Percentiles rank a stretch among this genome's conserved stretches.
These are phyloP conservation scores for Starmerella riodocensis DNA, from an alignment of 805 yeast species.

Conservation along the genomic window DNA sequence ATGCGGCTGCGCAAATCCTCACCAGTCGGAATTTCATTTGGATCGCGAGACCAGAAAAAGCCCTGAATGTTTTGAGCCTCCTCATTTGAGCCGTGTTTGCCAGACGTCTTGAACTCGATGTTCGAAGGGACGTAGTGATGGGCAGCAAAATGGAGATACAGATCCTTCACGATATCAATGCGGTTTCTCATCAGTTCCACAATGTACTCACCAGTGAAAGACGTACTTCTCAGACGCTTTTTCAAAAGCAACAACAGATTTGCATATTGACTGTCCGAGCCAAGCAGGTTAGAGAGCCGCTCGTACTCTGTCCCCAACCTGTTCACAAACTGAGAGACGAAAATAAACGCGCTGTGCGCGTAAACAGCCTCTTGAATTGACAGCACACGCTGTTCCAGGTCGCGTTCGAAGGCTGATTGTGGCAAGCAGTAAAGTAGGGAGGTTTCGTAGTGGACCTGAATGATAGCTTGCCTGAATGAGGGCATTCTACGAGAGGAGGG, in stretches of 20 bases:
- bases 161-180: conserved; percentile 58
- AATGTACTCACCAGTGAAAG: conserved; percentile 77
- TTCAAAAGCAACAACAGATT: conserved; percentile 71
- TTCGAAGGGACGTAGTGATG: conserved; percentile 60
- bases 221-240: conserved; percentile 82
- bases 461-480: conserved; percentile 56
- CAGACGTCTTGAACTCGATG: conserved; percentile 14
- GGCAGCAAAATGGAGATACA: conserved; percentile 85
- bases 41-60: conserved; percentile 18
- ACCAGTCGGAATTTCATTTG: conserved; percentile 48
- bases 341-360: conserved; percentile 85
- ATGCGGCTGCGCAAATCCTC: conserved; percentile 32
- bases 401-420: conserved; percentile 60
- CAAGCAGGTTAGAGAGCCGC: conserved; percentile 51
- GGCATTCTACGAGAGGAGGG: not conserved
- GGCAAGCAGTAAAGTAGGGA: conserved; percentile 86
- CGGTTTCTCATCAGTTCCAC: conserved; percentile 61
- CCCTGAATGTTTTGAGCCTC: conserved; percentile 29
- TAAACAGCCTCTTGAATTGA: conserved; percentile 90
- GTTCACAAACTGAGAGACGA: conserved; percentile 88
- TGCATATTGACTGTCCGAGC: conserved; percentile 49
- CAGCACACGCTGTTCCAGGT: conserved; percentile 60
- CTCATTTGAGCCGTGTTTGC: conserved; percentile 22
- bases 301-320: conserved; percentile 83
- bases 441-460: conserved; percentile 87